Evolutionary conservation across 73 alveolate genomes (phyloP).

Genomic region (Stentor roeselii): DNA sequence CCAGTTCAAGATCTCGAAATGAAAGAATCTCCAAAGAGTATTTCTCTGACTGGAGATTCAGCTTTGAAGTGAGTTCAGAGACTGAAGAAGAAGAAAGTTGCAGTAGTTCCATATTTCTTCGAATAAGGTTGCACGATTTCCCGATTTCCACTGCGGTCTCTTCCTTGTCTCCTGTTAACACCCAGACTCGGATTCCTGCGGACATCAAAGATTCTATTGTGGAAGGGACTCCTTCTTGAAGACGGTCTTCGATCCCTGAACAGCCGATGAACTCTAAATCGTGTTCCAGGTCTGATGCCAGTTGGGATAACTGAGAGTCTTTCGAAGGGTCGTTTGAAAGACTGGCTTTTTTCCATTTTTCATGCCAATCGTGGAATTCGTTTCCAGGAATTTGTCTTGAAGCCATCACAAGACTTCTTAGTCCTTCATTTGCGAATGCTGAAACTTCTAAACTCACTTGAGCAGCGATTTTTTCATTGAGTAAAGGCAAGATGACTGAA

Average conservation of each 20-base stretch:
- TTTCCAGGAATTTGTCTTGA: constrained; percentile 40
- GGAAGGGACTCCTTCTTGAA: constrained; percentile 86
- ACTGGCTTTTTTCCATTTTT: constrained; percentile 30
- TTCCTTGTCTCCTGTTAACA: constrained; percentile 84
- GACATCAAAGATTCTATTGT: constrained; percentile 63
- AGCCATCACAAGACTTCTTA: constrained; percentile 82
- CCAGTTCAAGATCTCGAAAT: background rate
- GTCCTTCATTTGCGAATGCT: constrained; percentile 76
- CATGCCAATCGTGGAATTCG: constrained; percentile 49
- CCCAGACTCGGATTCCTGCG: constrained; percentile 84
- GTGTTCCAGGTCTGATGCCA: constrained; percentile 55
- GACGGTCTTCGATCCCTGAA: constrained; percentile 89
- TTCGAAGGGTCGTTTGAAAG: constrained; percentile 28
- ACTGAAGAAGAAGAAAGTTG: constrained; percentile 34
- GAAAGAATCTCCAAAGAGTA: background rate
- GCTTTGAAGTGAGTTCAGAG: background rate
- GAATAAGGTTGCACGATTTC: constrained; percentile 67
- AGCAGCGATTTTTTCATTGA: constrained; percentile 27
- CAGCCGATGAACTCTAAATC: constrained; percentile 39
- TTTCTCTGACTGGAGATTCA: background rate
- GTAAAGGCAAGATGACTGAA: constrained; percentile 56
- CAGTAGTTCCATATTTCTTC: constrained; percentile 36
- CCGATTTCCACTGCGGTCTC: constrained; percentile 79
- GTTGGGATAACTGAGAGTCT: constrained; percentile 33
- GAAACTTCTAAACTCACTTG: background rate